Evolutionary conservation across 768 basidiomycete species (phyloP), one percentile per base, ranked within the genome.

Genomic region (Chalciporus pseudorubinellus): DNA sequence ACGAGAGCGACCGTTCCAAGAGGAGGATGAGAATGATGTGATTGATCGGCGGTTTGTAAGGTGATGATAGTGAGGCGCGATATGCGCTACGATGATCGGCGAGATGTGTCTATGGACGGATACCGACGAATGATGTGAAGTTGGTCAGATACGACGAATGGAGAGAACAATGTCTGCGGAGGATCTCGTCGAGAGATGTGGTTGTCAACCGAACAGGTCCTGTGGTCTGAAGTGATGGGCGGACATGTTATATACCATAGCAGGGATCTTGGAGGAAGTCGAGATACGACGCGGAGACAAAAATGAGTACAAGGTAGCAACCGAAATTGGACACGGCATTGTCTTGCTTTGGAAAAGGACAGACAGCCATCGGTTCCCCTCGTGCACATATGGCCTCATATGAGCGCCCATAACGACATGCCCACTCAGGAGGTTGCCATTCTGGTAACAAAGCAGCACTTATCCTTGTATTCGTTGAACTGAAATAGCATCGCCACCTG

Each of bases 201-300:
- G 51, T 34, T 40, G 55, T 20, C 50, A 48, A 55, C 56, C 49
- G 55, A 47, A 48, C 42, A 44, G 53, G 50, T 58, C 47, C 34
- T 51, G 47, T 56, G 39, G 56, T 52, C 52, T 52, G 20, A 6
- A 50, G 10, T 36, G 46, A 10, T 44, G 47, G 16, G 43, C 3
- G 5, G n/a, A 48, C 58, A 58, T 52, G 50, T 59, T 70, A 61
- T 68, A 70, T 70, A 68, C 55, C 43, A 42, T 33, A 51, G 31
- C 45, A 47, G 39, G 50, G 50, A 52, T 42, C 31, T 40, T 51
- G 39, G 49, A 52, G 31, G 46, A 38, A 36, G 33, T 39, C n/a
- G 29, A 33, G 18, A 13, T 3, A 24, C 45, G 20, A 46, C 26
- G 44, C 39, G 28, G 34, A 33, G 36, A 47, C 46, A 40, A 48